phyloP scores from a whole-genome alignment of 108 stramenopile species.

The Pseudonitzschia delicatissima region DNA sequence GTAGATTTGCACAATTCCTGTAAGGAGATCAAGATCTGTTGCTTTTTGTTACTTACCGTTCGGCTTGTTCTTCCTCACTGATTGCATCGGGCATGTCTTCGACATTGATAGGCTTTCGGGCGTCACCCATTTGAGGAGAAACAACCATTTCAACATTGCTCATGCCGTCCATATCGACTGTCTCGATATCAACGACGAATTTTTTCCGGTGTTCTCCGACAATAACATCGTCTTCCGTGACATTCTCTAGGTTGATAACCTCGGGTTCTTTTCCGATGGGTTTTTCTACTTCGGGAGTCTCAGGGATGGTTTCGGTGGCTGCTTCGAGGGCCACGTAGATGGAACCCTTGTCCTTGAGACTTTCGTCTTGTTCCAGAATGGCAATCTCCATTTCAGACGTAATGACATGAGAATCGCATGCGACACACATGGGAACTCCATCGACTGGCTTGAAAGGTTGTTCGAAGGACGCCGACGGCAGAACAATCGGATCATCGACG shows the following conservation, averaged over 20 bases:
- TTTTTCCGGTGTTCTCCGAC: not conserved
- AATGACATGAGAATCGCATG: slow-evolving; percentile 39
- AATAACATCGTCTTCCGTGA: not conserved
- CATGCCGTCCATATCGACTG: not conserved
- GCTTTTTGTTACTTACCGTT: not conserved
- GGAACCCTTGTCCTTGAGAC: slow-evolving; percentile 22
- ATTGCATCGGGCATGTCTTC: not conserved
- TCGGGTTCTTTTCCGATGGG: too few species aligned
- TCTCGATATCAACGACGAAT: not conserved
- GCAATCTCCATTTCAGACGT: slow-evolving; percentile 33
- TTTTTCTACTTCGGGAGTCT: not conserved
- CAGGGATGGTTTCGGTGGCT: not conserved
- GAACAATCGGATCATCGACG: not conserved
- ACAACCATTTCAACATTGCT: not conserved
- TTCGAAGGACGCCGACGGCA: slow-evolving; percentile 17
- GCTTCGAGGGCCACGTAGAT: slow-evolving; percentile 18
- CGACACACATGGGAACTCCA: slow-evolving; percentile 49
- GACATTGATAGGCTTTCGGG: not conserved
- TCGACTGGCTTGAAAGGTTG: slow-evolving; percentile 38
- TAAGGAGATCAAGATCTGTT: not conserved
- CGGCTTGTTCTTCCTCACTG: too few species aligned
- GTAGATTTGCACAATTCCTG: not conserved
- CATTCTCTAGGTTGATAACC: not conserved
- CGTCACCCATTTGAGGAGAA: not conserved
- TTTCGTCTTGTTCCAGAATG: slow-evolving; percentile 26